Base-by-base conservation (phyloP, 2,329 filamentous ascomycete genomes). In the Calonectria honghensis region DNA sequence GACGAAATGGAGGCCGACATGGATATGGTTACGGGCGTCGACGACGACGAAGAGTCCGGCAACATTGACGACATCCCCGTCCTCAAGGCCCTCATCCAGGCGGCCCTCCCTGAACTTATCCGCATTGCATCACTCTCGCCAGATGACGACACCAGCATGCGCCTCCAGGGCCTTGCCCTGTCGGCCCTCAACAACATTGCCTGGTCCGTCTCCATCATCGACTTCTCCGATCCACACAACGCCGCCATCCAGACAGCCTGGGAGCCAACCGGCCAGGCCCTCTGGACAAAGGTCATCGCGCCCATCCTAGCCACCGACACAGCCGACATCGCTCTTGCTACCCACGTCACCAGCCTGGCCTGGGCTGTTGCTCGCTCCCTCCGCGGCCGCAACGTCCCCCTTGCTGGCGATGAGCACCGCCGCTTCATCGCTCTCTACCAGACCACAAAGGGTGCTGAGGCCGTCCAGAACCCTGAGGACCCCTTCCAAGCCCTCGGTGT, bases 391-490 rank as follows among this genome's bases (percentile, higher is more conserved):
- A 80, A 85, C 57, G 85, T 89, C 0, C 87, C 89, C 6, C 84
- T 91, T 4, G 81, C 86, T 50, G 85, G 86, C 39, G 88, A 87
- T 64, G 91, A 93, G 82, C 91, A 92, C 75, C 87, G 87, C 75
- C 91, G 90, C 77, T 93, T 94, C 84, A 92, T 94, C 79, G 86
- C 91, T 14, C 87, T 94, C 31, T 93, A 93, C 82, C 90, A 92
- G 65, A 91, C 91, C 31, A 91, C 91, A 29, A 89, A 86, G 79
- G 83, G 81, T 45, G 79, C 80, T 16, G 63, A 78, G 41, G 78
- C 78, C 68, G 70, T 75, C 71, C 68, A 78, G 63, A 80, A 84
- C 50, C 75, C 80, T 3, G 83, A 87, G 10, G 91, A 93, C 75
- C 90, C 91, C 35, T 92, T 93, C 84, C 91, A 92, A 82, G 87